Base-by-base conservation (phyloP, 2,329 filamentous ascomycete genomes). In the Hysterium pulicare region DNA sequence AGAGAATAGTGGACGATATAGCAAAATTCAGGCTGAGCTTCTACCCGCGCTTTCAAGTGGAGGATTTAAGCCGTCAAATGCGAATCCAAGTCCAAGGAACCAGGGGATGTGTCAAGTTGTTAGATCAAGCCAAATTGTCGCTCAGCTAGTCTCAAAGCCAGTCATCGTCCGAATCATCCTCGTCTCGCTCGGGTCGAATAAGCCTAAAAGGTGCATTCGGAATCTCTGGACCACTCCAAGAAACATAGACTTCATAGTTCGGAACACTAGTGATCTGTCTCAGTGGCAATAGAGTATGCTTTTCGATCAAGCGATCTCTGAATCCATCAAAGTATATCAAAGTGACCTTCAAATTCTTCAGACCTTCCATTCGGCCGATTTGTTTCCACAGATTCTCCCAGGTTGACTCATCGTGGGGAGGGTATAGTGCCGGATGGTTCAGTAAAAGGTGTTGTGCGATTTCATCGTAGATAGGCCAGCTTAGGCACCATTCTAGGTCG, bases 151-250 rank as follows among this genome's bases (percentile, higher is more conserved):
- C 28, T 16, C 16, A 11, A n/a, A 16, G 8, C 28, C 28, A 31
- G 28, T 31, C 13, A 4, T 31, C 28, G 8, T 16, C 16, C 28
- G 28, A 31, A 9, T 31, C 28, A 31, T 31, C 28, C 28, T 11
- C 3, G 16, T 3, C 28, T 8, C 13, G 13, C 28, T n/a, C 28
- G 3, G 35, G 35, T 20, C 35, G 35, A 38, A 23, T 38, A 24
- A 38, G 35, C 22, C 17, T 38, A 23, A 79, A 77, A 39, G 53
- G 53, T 22, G 49, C 49, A 24, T 38, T 49, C 9, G 13, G 26
- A 24, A 48, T 21, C 17, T 51, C 50, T 5, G 47, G 42, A 3
- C 51, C 51, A 6, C 32, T 11, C 53, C 53, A 57, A 32, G 41
- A 49, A 15, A 55, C 43, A 43, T 49, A 41, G 4, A 57, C 48